Conservation (phyloP, 164 flowering plant genomes). For the Stephania japonica region DNA sequence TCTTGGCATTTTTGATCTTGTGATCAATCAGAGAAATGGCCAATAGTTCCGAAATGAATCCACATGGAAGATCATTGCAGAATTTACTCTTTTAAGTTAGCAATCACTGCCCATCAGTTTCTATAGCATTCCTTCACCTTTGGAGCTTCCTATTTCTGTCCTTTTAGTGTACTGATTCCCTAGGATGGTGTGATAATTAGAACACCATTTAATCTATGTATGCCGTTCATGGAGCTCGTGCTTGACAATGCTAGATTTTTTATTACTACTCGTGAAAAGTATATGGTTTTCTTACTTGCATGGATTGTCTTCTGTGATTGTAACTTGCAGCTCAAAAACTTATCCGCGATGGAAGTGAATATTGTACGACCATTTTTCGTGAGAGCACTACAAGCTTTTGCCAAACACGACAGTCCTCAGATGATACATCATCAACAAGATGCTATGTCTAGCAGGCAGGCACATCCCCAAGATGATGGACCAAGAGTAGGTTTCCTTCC, state of each 20-base stretch:
- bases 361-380: constrained; percentile 80
- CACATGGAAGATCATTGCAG: neutral
- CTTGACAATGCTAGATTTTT: neutral
- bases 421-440: constrained; percentile 52
- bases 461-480: constrained; percentile 42
- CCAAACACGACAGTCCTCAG: constrained; percentile 79
- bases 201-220: neutral
- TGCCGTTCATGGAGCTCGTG: neutral
- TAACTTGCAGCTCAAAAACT: constrained; percentile 55
- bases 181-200: neutral
- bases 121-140: no score
- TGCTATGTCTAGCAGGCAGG: constrained; percentile 29
- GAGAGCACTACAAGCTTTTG: constrained; percentile 74
- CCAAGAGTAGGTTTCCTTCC: constrained; percentile 49
- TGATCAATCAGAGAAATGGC: neutral
- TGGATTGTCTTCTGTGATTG: neutral
- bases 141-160: neutral
- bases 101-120: no score
- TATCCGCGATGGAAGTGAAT: constrained; percentile 96
- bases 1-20: neutral
- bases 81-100: neutral
- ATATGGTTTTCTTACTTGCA: neutral
- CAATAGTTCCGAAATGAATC: neutral
- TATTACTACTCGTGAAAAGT: no score
- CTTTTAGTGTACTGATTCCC: neutral